Conservation (phyloP, 345 rosid species). For the Sisymbrium altissimum region DNA sequence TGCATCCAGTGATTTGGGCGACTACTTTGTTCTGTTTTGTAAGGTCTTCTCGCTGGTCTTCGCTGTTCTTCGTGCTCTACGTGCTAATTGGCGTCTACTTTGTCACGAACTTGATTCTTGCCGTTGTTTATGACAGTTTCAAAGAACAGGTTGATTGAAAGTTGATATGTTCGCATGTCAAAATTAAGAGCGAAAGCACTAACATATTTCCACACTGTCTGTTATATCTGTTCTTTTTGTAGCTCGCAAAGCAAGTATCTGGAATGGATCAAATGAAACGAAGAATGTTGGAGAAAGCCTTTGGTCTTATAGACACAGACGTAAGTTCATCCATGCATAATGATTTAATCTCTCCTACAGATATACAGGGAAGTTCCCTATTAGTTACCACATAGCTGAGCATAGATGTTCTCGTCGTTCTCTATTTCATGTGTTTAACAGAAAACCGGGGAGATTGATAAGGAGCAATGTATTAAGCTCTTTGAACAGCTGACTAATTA, state of each 20-base stretch:
- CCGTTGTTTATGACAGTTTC: slow-evolving; percentile 95
- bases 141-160: slow-evolving; percentile 67
- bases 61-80: slow-evolving; percentile 72
- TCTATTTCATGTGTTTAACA: slow-evolving; percentile 31
- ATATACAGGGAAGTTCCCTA: slow-evolving; percentile 6
- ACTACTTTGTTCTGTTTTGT: slow-evolving; percentile 27
- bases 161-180: slow-evolving; percentile 10
- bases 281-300: slow-evolving; percentile 71
- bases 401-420: not conserved
- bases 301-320: slow-evolving; percentile 64
- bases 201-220: not conserved
- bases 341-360: slow-evolving; percentile 7
- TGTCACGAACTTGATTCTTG: slow-evolving; percentile 96
- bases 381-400: slow-evolving; percentile 4
- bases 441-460: slow-evolving; percentile 58
- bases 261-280: slow-evolving; percentile 68
- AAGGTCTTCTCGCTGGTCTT: slow-evolving; percentile 90
- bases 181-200: not conserved
- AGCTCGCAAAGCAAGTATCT: slow-evolving; percentile 91
- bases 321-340: slow-evolving; percentile 45
- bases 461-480: slow-evolving; percentile 72
- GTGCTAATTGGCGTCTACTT: slow-evolving; percentile 92
- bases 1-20: slow-evolving; percentile 11
- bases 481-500: slow-evolving; percentile 81
- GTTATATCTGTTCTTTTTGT: slow-evolving; percentile 18